phyloP scores from a whole-genome alignment of 1,284 basidiomycete genomes.

The Tremellales sp. region DNA sequence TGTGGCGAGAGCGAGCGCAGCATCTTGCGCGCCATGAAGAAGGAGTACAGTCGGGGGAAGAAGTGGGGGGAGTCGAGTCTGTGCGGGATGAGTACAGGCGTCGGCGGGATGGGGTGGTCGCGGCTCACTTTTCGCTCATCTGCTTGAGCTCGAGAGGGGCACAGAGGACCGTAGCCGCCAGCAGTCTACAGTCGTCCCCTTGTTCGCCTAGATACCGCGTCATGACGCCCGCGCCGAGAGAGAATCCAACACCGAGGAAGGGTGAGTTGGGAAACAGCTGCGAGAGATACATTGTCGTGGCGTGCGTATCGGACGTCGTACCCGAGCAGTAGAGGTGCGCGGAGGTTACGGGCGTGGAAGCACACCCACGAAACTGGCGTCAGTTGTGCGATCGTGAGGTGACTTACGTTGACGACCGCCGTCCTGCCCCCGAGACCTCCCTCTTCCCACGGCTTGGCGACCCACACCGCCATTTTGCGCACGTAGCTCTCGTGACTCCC shows the following conservation, averaged over 20 bases:
- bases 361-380: slow-evolving; percentile 42
- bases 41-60: slow-evolving; percentile 62
- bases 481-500: slow-evolving; percentile 88
- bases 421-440: slow-evolving; percentile 80
- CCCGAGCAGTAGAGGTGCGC: slow-evolving; percentile 72
- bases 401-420: slow-evolving; percentile 65
- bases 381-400: not conserved
- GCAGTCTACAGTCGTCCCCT: slow-evolving; percentile 64
- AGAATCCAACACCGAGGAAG: slow-evolving; percentile 81
- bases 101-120: not conserved
- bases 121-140: slow-evolving; percentile 28
- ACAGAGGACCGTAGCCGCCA: slow-evolving; percentile 69
- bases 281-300: slow-evolving; percentile 69
- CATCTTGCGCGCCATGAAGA: slow-evolving; percentile 49
- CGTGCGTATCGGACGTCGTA: slow-evolving; percentile 76
- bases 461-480: slow-evolving; percentile 65
- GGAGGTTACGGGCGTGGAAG: slow-evolving; percentile 61
- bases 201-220: slow-evolving; percentile 85
- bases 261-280: slow-evolving; percentile 71
- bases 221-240: slow-evolving; percentile 84
- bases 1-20: slow-evolving; percentile 20
- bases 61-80: slow-evolving; percentile 19
- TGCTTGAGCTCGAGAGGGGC: slow-evolving; percentile 50
- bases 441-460: slow-evolving; percentile 58
- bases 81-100: not conserved